A percentile compares a stretch with the other conserved stretches of the same genome.
Conservation (phyloP, 805 yeast genomes). For the Metschnikowia cerradonensis region DNA sequence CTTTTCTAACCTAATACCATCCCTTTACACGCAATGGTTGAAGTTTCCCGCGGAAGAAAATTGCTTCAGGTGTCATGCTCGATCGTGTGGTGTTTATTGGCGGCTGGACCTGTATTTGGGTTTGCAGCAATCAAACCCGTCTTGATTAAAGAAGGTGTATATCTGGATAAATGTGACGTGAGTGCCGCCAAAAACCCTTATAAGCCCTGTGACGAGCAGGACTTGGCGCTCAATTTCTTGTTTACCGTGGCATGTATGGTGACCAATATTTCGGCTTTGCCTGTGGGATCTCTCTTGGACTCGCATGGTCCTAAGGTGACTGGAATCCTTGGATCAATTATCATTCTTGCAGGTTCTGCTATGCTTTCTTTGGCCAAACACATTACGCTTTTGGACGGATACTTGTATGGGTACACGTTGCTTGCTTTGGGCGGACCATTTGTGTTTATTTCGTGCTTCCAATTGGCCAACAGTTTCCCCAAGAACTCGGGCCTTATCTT, state of each 20-base stretch:
- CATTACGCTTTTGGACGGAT: slow-evolving; percentile 52
- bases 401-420: slow-evolving; percentile 65
- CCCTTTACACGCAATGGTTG: slow-evolving; percentile 8
- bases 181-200: slow-evolving; percentile 7
- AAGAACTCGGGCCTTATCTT: slow-evolving; percentile 73
- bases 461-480: slow-evolving; percentile 84
- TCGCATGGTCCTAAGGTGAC: slow-evolving; percentile 74
- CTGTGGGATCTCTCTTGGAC: slow-evolving; percentile 80
- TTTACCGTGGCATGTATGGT: slow-evolving; percentile 84
- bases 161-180: slow-evolving; percentile 53
- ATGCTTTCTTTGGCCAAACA: slow-evolving; percentile 38
- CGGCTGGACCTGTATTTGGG: slow-evolving; percentile 94
- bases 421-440: slow-evolving; percentile 93
- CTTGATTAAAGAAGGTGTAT: slow-evolving; percentile 72
- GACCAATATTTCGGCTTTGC: slow-evolving; percentile 77
- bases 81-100: slow-evolving; percentile 78
- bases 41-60: slow-evolving; percentile 24
- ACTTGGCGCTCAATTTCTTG: slow-evolving; percentile 72
- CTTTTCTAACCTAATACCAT: background rate
- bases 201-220: slow-evolving; percentile 65
- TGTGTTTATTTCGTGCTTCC: slow-evolving; percentile 86
- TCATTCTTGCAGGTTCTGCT: slow-evolving; percentile 55
- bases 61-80: slow-evolving; percentile 66
- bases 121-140: slow-evolving; percentile 93
- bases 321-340: slow-evolving; percentile 66